Evolutionary conservation across 169 alveolate species (phyloP), one percentile per base, ranked within the genome.

Genomic region (Theileria equi): DNA sequence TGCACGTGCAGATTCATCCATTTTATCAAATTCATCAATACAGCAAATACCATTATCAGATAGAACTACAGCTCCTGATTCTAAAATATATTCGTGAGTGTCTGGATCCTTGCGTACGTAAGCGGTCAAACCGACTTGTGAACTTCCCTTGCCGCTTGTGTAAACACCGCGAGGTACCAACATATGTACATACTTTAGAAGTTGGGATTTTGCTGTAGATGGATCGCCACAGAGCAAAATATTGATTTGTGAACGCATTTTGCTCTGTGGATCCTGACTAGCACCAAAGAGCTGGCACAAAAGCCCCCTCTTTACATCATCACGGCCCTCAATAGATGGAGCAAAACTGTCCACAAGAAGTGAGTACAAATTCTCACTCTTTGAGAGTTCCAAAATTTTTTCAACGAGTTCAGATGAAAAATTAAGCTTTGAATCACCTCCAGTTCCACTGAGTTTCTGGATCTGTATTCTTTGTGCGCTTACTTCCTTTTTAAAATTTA

Each of bases 1-100:
- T 17, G 97, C 96, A 73, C 98, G 89, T n/a, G 99, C 96, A 43
- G 91, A 92, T 44, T 96, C 99, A 63, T 96, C 98, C 99, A 96
- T 96, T 89, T 98, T 98, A 87, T 98, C 99, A 82, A 98, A 97
- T 81, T 98, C 99, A 87, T 98, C 99, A 73, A 98, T 98, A 81
- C 99, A 98, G 70, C 99, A 98, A 19, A 98, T 94, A 34, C 99
- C 99, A 28, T 91, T 82, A 63, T 98, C 99, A 34, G 98, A 91
- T 45, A 98, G 89, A 10, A 98, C 99, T 29, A 98, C 90, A 19
- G 99, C 99, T 26, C 99, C 99, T 40, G 97, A 85, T 84, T 98
- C 99, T 61, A 98, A 74, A n/a, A 90, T 89, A 90, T 90, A 45
- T 74, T 96, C 99, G 58, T 94, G 88, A 19, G 99, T 96, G 72